phyloP scores from a whole-genome alignment of 225 moss, liverwort and hornwort species.

The Neckera pumila region DNA sequence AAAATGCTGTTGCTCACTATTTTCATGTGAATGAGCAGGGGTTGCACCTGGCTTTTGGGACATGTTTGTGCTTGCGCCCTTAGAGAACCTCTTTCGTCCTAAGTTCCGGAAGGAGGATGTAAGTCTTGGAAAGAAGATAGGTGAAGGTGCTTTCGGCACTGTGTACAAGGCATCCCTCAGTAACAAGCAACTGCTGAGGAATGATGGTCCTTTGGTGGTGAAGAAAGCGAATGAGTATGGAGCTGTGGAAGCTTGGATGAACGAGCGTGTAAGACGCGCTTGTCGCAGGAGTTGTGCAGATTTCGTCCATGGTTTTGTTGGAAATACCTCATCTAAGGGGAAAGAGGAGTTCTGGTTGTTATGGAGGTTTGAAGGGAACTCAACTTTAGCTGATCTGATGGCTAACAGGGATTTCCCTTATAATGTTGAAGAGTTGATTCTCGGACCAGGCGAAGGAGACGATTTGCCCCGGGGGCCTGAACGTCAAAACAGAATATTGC shows the following conservation, averaged over 20 bases:
- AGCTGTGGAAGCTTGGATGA: conserved; percentile 99
- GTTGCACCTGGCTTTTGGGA: conserved; percentile 99
- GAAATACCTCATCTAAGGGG: conserved; percentile 44
- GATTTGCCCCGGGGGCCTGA: conserved; percentile 73
- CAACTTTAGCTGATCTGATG: conserved; percentile 77
- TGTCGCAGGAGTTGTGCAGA: conserved; percentile 91
- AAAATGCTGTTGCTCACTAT: not conserved
- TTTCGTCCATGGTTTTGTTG: conserved; percentile 84
- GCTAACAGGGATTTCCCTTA: conserved; percentile 77
- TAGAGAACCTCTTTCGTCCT: conserved; percentile 82
- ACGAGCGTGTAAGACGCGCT: conserved; percentile 94
- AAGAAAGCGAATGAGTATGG: conserved; percentile 94
- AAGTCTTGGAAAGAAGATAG: conserved; percentile 73
- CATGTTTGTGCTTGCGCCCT: conserved; percentile 95
- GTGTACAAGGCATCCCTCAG: conserved; percentile 75
- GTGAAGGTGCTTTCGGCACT: conserved; percentile 97
- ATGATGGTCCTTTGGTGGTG: conserved; percentile 67
- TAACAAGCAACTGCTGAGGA: conserved; percentile 36
- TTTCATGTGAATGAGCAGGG: conserved; percentile 32
- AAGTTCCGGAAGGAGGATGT: conserved; percentile 76
- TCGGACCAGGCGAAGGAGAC: conserved; percentile 33
- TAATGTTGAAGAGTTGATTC: conserved; percentile 57
- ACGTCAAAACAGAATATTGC: conserved; percentile 75
- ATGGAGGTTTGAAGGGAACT: conserved; percentile 95
- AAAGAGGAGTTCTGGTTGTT: conserved; percentile 96